These are phyloP conservation scores for Aspergillus texensis DNA, from an alignment of 2,329 filamentous ascomycete genomes.

Conservation along the genomic window DNA sequence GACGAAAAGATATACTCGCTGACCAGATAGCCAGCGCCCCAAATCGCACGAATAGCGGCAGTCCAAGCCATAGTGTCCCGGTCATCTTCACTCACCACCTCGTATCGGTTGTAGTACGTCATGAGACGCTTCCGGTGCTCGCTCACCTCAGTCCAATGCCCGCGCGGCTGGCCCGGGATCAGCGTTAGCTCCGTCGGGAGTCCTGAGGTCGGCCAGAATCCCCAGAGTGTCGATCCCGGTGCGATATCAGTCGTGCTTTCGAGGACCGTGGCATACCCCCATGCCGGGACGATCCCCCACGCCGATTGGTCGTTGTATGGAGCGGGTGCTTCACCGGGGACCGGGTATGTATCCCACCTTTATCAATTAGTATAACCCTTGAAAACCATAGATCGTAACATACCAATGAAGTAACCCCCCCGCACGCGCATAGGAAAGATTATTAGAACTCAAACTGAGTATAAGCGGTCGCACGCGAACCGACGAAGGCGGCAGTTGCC, in stretches of 20 bases:
- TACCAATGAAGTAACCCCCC: conserved; percentile 15
- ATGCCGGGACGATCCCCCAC: conserved; percentile 52
- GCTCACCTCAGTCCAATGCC: conserved; percentile 42
- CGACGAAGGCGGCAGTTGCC: conserved; percentile 12
- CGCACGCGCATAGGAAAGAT: conserved; percentile 22
- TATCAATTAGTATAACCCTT: not conserved
- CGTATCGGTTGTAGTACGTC: conserved; percentile 51
- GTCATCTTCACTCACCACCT: conserved; percentile 13
- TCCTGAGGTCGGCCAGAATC: conserved; percentile 48
- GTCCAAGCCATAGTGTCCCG: conserved; percentile 21
- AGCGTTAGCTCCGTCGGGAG: conserved; percentile 38
- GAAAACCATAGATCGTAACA: not conserved
- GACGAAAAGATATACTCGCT: conserved; percentile 34
- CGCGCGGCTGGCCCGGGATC: conserved; percentile 19
- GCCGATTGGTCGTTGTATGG: conserved; percentile 35
- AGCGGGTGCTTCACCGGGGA: conserved; percentile 34
- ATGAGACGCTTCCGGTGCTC: conserved; percentile 40
- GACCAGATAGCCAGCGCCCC: conserved; percentile 34
- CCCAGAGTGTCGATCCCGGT: conserved; percentile 41
- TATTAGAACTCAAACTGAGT: conserved; percentile 18
- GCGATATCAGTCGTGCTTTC: conserved; percentile 42
- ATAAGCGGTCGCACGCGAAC: conserved; percentile 16
- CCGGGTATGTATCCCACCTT: conserved; percentile 48
- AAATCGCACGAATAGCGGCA: conserved; percentile 29
- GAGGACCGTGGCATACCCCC: conserved; percentile 51